These are phyloP conservation scores for Fistulina hepatica DNA, from an alignment of 1,284 basidiomycete genomes.

Conservation along the genomic window DNA sequence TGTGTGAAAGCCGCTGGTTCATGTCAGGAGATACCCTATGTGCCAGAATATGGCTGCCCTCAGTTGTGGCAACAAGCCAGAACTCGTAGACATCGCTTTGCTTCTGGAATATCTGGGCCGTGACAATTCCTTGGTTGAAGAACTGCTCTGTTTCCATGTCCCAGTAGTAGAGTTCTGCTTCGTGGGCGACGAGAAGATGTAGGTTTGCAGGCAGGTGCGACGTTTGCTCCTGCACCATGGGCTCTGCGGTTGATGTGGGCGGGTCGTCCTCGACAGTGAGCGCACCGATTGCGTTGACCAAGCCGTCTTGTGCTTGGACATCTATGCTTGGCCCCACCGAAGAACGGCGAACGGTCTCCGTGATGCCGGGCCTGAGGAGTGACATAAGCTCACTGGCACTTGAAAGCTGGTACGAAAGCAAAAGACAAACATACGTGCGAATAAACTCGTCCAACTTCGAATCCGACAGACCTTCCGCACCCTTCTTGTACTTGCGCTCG, in stretches of 20 bases:
- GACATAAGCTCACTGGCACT: background rate
- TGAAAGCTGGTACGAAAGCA: background rate
- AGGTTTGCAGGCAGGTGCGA: too few relatives aligned
- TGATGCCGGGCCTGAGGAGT: conserved; percentile 7
- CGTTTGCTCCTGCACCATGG: too few relatives aligned
- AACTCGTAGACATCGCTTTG: conserved; percentile 38
- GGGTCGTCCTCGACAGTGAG: too few relatives aligned
- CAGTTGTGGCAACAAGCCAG: conserved; percentile 51
- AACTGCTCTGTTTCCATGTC: conserved; percentile 62
- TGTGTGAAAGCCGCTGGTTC: conserved; percentile 63
- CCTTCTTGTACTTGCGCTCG: conserved; percentile 75
- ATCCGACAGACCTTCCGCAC: conserved; percentile 61
- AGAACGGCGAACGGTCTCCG: conserved; percentile 7
- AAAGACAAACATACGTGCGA: conserved; percentile 55
- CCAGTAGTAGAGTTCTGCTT: conserved; percentile 64
- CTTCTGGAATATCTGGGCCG: conserved; percentile 55
- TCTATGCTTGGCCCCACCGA: too few relatives aligned
- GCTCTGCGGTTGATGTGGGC: too few relatives aligned
- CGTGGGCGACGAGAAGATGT: conserved; percentile 32
- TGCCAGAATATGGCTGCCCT: conserved; percentile 40
- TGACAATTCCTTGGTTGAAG: conserved; percentile 62
- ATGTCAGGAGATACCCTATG: conserved; percentile 60
- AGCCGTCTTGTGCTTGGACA: too few relatives aligned
- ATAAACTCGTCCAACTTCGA: conserved; percentile 67
- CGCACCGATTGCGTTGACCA: too few relatives aligned